Base-by-base conservation (phyloP, 2,329 filamentous ascomycete species). In the Ophiocordyceps unilateralis region DNA sequence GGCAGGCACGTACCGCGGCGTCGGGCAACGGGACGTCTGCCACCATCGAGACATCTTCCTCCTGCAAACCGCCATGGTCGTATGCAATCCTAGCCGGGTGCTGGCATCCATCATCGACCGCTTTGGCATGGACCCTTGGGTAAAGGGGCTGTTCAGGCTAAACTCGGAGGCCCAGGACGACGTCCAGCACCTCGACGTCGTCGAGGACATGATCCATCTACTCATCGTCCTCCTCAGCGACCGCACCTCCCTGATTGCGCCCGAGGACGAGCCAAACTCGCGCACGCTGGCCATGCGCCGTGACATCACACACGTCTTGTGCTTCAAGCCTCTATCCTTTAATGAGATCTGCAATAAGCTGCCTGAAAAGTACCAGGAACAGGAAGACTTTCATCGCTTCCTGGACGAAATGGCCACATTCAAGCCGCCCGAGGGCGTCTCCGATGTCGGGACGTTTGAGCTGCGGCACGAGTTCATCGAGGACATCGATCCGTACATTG, bases 41-140 rank as follows among this genome's bases (percentile, higher is more conserved):
- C 89, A 95, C 54, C 89, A 95, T 53, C 78, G 91, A 45, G 93
- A 98, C 56, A 83, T 98, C 39, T 93, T 96, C 59, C 73, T 98
- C 41, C 64, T 98, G 14, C 91, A 98, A 57, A 87, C 86, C 12
- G 88, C 88, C 4, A 68, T 96, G 56, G 86, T 94, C 1, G 72
- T 91, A 2, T 93, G 88, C 55, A 72, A 91, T 45, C 82, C 86
- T 1, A 81, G 78, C 48, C 74, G 85, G 22, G 85, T 95, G 47
- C 70, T 98, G 32, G 86, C 84, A 12, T 87, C 87, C 11, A 83
- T 95, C 51, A 76, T 95, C 42, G 88, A 98, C 60, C 80, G 93
- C 10, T 98, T 91, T 55, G 85, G 86, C 26, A 79, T 96, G 67
- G 76, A 80, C 46, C 74, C 76, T 36, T 98, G 89, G 88, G 81